Percentiles rank a stretch among this genome's conserved stretches.
Evolutionary conservation across 2,329 filamentous ascomycete genomes (phyloP).

Genomic region (Periconia digitata): DNA sequence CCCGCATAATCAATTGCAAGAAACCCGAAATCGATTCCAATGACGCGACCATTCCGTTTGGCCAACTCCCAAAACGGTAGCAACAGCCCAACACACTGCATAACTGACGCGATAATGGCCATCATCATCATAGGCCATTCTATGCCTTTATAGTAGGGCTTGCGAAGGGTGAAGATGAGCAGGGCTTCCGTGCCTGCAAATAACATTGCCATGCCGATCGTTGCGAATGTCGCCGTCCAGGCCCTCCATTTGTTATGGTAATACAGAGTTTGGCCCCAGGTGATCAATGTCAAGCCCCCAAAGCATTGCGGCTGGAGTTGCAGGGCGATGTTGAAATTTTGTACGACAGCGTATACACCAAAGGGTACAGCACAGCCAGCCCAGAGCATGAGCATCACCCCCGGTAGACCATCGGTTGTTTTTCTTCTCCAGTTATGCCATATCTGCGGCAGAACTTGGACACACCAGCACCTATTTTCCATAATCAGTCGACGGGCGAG

Average conservation of each 20-base stretch:
- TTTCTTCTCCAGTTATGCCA: conserved; percentile 65
- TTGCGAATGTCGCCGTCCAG: conserved; percentile 51
- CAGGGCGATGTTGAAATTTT: conserved; percentile 59
- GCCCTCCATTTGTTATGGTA: conserved; percentile 53
- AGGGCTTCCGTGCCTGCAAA: conserved; percentile 59
- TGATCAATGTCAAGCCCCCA: conserved; percentile 51
- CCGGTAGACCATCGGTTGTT: conserved; percentile 62
- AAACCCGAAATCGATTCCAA: conserved; percentile 61
- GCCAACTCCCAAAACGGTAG: conserved; percentile 64
- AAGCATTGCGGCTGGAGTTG: conserved; percentile 60
- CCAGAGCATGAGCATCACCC: conserved; percentile 65
- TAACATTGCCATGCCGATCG: conserved; percentile 42
- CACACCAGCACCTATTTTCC: conserved; percentile 42
- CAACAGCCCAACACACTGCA: conserved; percentile 59
- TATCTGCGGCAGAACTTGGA: conserved; percentile 49
- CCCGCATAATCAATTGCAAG: conserved; percentile 60
- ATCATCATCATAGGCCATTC: conserved; percentile 58
- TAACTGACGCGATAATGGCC: conserved; percentile 59
- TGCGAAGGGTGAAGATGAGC: conserved; percentile 59
- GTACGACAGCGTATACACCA: conserved; percentile 55
- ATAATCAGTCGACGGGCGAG: background rate
- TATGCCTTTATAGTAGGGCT: conserved; percentile 57
- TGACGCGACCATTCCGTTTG: conserved; percentile 60
- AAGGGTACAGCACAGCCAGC: conserved; percentile 57
- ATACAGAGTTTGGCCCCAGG: conserved; percentile 56